Conservation (phyloP, 1,139 yeast species). For the Candida albicans region DNA sequence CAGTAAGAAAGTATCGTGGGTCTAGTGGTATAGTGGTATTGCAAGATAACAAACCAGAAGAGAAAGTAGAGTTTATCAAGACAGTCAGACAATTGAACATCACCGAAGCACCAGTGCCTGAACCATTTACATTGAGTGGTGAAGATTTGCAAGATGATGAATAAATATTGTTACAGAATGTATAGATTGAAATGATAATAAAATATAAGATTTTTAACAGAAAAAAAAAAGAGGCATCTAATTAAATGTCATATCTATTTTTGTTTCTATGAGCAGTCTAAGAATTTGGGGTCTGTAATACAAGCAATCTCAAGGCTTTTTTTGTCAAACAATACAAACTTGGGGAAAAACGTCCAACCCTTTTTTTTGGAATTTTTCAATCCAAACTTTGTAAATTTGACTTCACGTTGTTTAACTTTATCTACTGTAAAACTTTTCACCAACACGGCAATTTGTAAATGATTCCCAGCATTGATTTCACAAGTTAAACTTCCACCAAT, state of each 20-base stretch:
- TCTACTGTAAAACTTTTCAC: slow-evolving; percentile 16
- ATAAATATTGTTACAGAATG: neutral
- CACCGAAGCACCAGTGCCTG: slow-evolving; percentile 89
- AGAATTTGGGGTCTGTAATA: slow-evolving; percentile 23
- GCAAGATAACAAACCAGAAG: slow-evolving; percentile 67
- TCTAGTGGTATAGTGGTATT: slow-evolving; percentile 81
- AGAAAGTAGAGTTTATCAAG: slow-evolving; percentile 67
- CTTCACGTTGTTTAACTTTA: slow-evolving; percentile 18
- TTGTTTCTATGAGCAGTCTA: slow-evolving; percentile 13
- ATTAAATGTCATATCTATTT: too few relatives aligned
- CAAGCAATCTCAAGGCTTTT: slow-evolving; percentile 25
- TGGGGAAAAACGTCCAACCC: slow-evolving; percentile 20
- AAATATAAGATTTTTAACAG: neutral
- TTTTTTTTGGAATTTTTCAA: neutral
- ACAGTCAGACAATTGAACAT: slow-evolving; percentile 82
- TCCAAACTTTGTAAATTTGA: slow-evolving; percentile 17
- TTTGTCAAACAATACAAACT: slow-evolving; percentile 15
- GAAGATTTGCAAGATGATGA: slow-evolving; percentile 45
- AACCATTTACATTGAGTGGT: slow-evolving; percentile 70
- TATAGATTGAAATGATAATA: neutral
- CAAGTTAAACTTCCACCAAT: slow-evolving; percentile 25
- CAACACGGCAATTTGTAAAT: slow-evolving; percentile 24
- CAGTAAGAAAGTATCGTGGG: slow-evolving; percentile 79
- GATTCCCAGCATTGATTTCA: slow-evolving; percentile 19
- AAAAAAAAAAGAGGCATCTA: too few relatives aligned